Base-by-base conservation (phyloP, 495 filamentous ascomycete genomes). In the Tuber calosporum region DNA sequence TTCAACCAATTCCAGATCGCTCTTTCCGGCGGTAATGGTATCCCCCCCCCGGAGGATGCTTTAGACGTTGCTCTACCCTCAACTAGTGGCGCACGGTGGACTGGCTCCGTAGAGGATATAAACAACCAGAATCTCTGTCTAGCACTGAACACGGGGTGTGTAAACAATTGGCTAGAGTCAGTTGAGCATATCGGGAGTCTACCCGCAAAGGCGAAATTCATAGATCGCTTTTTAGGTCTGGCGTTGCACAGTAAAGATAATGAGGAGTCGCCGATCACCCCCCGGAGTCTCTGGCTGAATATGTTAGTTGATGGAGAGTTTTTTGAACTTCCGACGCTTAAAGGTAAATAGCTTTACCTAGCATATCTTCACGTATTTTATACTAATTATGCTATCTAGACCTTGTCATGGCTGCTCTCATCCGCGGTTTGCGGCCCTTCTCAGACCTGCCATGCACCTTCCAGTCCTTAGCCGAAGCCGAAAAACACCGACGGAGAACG, bases 311-410 rank as follows among this genome's bases (percentile, higher is more conserved):
- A 15, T 9, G 75, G 42, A 15, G 30, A 66, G 36, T 73, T 77
- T 42, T 81, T 72, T 43, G 79, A 81, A 38, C 74, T 75, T 41
- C 71, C 69, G 1, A 69, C 75, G 19, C 36, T 78, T 20, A 81
- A 81, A 75, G 75, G 79, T 80, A 26, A 66, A 30, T 68, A 36
- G 34, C 7, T 26, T 13, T 34, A 17, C 67, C 36, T 30, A 26
- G 26, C 38, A 9, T 30, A 15, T 15, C 36, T 71, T 69, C 20
- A 15, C 3, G 34, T 30, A 19, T 39, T 70, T 19, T 40, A 73
- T 0, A 78, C 37, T 62, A 42, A 39, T 17, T 34, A 2, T 6
- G 34, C 53, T 17, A 66, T 37, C 36, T 37, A 81, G 79, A 81
- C 30, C 66, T 73, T 3, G 68, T 78, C 1, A 58, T 81, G 69